These are phyloP conservation scores for Fusarium coicis DNA, from an alignment of 2,329 filamentous ascomycete species.

Conservation along the genomic window DNA sequence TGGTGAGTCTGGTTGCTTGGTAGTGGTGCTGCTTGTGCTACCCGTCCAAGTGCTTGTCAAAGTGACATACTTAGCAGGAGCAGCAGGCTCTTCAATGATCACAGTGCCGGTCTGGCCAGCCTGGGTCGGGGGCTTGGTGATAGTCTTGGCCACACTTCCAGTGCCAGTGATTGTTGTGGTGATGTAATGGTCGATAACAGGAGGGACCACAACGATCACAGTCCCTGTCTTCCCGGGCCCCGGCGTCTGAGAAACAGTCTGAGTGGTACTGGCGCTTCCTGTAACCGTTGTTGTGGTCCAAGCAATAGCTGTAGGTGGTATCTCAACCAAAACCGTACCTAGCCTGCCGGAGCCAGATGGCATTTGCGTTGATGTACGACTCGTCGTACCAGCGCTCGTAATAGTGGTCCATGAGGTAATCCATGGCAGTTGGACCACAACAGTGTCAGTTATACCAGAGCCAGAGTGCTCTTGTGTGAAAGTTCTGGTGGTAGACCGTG, in stretches of 20 bases:
- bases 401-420: not conserved
- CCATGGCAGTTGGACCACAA: not conserved
- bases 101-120: not conserved
- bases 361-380: not conserved
- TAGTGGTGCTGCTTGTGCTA: fast-evolving
- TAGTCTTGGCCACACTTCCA: too few species aligned
- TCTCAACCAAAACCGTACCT: not conserved
- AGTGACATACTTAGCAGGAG: not conserved
- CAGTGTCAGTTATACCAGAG: not conserved
- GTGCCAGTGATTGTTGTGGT: not conserved
- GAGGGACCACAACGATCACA: not conserved
- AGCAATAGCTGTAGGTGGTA: not conserved
- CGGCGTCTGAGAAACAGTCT: not conserved
- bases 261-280: not conserved
- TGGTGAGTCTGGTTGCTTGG: not conserved
- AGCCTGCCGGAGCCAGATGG: not conserved
- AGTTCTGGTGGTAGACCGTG: fast-evolving
- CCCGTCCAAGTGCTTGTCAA: not conserved
- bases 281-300: not conserved
- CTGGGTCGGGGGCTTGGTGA: too few species aligned
- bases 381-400: not conserved
- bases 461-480: not conserved
- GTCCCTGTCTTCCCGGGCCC: not conserved
- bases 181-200: not conserved
- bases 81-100: not conserved